A percentile compares a stretch with the other conserved stretches of the same genome.
Conservation (phyloP, 129 eudicot species). For the Flaveria brownii region DNA sequence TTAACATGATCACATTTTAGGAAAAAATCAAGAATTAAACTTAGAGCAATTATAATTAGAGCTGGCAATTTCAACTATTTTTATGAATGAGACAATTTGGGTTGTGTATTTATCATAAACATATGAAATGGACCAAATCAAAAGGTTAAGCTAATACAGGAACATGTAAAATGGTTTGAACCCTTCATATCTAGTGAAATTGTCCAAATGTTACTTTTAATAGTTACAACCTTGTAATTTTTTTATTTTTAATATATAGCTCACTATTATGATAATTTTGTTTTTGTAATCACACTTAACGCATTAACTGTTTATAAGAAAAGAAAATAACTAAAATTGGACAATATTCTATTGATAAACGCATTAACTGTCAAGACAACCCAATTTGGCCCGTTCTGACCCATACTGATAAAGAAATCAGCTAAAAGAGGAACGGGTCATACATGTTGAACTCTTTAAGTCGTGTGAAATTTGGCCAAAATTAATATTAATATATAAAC, state of each 20-base stretch:
- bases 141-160: background rate
- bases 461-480: background rate
- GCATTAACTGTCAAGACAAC: too few species aligned
- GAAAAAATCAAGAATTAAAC: constrained; percentile 16
- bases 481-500: background rate
- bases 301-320: background rate
- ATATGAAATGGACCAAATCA: background rate
- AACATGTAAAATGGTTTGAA: background rate
- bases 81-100: background rate
- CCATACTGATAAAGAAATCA: background rate
- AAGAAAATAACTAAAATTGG: background rate
- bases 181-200: background rate
- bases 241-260: background rate
- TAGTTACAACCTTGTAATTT: background rate
- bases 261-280: background rate
- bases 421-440: background rate
- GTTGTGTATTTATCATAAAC: constrained; percentile 5
- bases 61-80: background rate
- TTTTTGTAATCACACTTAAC: too few species aligned
- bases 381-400: background rate
- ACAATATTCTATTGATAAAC: background rate
- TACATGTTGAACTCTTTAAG: background rate
- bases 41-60: background rate
- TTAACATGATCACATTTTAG: constrained; percentile 12
- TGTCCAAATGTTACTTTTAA: background rate